Evolutionary conservation across 441 rosid species (phyloP).

Genomic region (Erodium trifolium): DNA sequence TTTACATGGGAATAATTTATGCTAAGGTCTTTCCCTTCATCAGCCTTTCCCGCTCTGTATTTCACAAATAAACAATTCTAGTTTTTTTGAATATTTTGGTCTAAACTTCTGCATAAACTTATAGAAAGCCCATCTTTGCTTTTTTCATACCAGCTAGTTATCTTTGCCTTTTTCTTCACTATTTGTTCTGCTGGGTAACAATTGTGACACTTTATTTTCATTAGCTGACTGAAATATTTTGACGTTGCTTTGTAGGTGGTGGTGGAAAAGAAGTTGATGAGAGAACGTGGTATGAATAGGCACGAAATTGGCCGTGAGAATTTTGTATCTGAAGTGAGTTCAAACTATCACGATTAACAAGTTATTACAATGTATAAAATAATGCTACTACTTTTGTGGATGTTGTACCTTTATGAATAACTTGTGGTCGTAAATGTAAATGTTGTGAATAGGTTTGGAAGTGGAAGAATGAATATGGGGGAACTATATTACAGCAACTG

Average conservation of each 20-base stretch:
- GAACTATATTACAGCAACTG: constrained; percentile 57
- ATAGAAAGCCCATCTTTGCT: no score
- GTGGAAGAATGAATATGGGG: constrained; percentile 74
- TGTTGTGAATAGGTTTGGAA: constrained; percentile 66
- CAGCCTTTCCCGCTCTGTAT: no score
- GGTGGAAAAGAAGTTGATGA: constrained; percentile 72
- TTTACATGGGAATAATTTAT: no score
- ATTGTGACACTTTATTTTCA: background rate
- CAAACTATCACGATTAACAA: background rate
- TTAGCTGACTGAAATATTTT: constrained; percentile 17
- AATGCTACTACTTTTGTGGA: background rate
- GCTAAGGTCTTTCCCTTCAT: no score
- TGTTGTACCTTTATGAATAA: constrained; percentile 5
- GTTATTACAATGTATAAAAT: background rate
- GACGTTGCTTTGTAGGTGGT: constrained; percentile 43
- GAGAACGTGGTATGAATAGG: constrained; percentile 52
- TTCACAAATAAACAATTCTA: no score
- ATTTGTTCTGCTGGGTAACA: background rate
- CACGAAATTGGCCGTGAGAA: constrained; percentile 83
- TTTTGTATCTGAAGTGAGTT: constrained; percentile 57
- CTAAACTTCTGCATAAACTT: no score
- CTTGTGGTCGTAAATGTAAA: constrained; percentile 14
- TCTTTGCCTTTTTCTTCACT: background rate
- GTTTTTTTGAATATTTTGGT: no score
- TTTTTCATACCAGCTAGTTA: background rate